These are phyloP conservation scores for Claviceps sp. DNA, from an alignment of 2,329 filamentous ascomycete species.

Conservation along the genomic window DNA sequence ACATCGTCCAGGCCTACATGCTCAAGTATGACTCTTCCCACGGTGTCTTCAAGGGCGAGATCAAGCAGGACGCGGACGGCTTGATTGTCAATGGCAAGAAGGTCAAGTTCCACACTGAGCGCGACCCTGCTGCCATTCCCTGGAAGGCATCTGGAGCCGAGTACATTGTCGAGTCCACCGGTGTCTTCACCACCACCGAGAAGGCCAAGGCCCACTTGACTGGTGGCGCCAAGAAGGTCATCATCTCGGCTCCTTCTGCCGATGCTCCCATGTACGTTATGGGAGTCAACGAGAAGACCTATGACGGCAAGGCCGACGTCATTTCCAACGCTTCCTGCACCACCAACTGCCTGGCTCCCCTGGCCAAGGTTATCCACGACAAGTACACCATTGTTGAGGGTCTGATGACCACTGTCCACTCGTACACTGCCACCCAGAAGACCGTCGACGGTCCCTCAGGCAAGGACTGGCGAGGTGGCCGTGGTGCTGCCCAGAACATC, in stretches of 20 bases:
- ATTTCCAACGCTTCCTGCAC: slow-evolving; percentile 99
- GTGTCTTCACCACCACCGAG: slow-evolving; percentile 97
- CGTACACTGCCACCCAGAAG: slow-evolving; percentile 99
- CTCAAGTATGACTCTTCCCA: slow-evolving; percentile 98
- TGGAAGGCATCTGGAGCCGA: slow-evolving; percentile 78
- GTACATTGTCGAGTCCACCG: slow-evolving; percentile 95
- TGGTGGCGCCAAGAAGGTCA: slow-evolving; percentile 95
- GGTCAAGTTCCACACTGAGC: slow-evolving; percentile 88
- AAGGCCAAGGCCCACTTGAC: slow-evolving; percentile 91
- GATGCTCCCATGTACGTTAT: slow-evolving; percentile 99
- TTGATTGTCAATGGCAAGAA: slow-evolving; percentile 89
- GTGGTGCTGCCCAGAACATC: slow-evolving; percentile 98
- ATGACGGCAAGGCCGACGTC: slow-evolving; percentile 81
- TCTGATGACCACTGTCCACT: slow-evolving; percentile 99
- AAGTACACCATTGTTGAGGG: slow-evolving; percentile 96
- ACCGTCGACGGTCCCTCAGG: slow-evolving; percentile 92
- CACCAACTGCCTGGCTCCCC: slow-evolving; percentile 98
- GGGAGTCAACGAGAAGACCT: slow-evolving; percentile 93
- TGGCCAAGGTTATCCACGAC: slow-evolving; percentile 99
- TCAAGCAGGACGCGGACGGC: slow-evolving; percentile 56
- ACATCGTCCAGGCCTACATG: slow-evolving; percentile 74
- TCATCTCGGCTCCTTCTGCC: slow-evolving; percentile 82
- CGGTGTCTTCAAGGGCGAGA: slow-evolving; percentile 88
- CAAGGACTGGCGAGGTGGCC: slow-evolving; percentile 99
- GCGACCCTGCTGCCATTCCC: slow-evolving; percentile 78